These are phyloP conservation scores for Microdochium nivale DNA, from an alignment of 2,329 filamentous ascomycete genomes.

Conservation along the genomic window DNA sequence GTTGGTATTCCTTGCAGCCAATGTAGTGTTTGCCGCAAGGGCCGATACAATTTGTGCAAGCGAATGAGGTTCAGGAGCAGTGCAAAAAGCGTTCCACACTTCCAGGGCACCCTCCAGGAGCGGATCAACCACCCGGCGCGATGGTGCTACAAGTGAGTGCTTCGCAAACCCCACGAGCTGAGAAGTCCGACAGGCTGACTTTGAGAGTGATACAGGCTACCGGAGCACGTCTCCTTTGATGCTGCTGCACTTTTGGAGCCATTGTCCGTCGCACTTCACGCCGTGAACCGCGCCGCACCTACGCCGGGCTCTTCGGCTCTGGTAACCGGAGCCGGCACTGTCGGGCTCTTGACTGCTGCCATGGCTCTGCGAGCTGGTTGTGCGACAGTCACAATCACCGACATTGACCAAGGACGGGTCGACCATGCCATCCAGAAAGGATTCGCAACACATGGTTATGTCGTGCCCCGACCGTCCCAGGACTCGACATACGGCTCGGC, in stretches of 20 bases:
- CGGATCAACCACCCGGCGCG: conserved; percentile 52
- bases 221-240: conserved; percentile 48
- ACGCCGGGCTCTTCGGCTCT: conserved; percentile 46
- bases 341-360: conserved; percentile 54
- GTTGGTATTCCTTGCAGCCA: conserved; percentile 28
- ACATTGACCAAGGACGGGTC: conserved; percentile 51
- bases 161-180: background rate
- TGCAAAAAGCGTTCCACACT: conserved; percentile 54
- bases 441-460: conserved; percentile 51
- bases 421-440: conserved; percentile 49
- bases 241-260: conserved; percentile 53
- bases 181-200: conserved; percentile 2
- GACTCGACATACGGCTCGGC: conserved; percentile 31
- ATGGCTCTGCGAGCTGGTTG: conserved; percentile 55
- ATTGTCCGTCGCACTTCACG: conserved; percentile 53
- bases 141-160: conserved; percentile 52
- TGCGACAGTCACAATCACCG: conserved; percentile 49
- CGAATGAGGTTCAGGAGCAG: conserved; percentile 54
- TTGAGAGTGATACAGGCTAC: conserved; percentile 34
- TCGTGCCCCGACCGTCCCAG: conserved; percentile 36
- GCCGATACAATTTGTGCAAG: conserved; percentile 55
- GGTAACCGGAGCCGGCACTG: conserved; percentile 57
- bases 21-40: conserved; percentile 32
- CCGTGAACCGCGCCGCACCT: conserved; percentile 45
- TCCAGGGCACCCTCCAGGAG: conserved; percentile 54